Base-by-base conservation (phyloP, 2,329 filamentous ascomycete genomes). In the Amauroascus niger region DNA sequence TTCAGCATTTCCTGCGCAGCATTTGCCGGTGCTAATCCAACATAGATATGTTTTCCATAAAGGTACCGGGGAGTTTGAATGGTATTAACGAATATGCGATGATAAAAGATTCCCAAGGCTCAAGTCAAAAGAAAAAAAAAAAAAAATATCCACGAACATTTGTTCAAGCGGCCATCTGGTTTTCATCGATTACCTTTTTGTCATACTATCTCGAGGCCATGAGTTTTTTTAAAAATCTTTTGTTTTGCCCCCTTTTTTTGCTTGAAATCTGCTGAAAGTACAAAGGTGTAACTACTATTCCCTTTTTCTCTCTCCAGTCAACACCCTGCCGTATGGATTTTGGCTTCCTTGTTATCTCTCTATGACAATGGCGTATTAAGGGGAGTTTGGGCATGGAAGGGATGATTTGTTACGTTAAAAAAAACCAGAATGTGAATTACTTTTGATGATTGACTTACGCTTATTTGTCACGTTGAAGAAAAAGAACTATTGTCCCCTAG, bases 21-120 rank as follows among this genome's bases (percentile, higher is more conserved):
- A 16, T 28, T n/a, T 14, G n/a, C 22, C 18, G 13, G 20, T 35
- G 26, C 56, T 57, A 51, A 50, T 14, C 11, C 40, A 22, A 20
- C 9, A 49, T 60, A 83, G 80, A 71, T 95, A 95, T 66, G 87
- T 98, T 60, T 98, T 98, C 74, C 89, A 95, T 76, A 97, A 97
- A 73, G 93, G 90, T 22, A 89, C 86, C 44, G 93, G 93, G 64
- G 93, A 97, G 73, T 97, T 96, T 62, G 93, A 98, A 71, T 98
- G 93, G 93, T 98, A 52, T 52, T 61, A 53, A 49, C 18, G 28
- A 24, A 44, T 16, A 37, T 28, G 22, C 16, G 16, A 51, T 16
- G 8, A 30, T 35, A 44, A 26, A n/a, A 28, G 18, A 30, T 22
- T 9, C 33, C 18, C 46, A 37, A 26, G 22, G 33, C 6, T n/a